These are phyloP conservation scores for Hortaea werneckii DNA, from an alignment of 2,329 filamentous ascomycete species.

Conservation along the genomic window DNA sequence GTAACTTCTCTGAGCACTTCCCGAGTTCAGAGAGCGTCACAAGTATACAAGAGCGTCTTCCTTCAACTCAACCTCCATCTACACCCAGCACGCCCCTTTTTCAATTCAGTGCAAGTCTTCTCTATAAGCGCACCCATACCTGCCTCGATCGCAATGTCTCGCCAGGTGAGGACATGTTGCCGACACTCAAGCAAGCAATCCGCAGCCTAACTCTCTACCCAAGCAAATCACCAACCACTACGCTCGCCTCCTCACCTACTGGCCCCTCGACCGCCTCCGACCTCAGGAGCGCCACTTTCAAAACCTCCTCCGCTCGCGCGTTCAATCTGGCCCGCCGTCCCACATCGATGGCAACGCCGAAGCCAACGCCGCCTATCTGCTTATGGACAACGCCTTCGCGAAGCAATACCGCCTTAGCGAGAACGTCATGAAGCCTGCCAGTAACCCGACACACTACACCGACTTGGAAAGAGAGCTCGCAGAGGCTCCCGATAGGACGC, in stretches of 20 bases:
- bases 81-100: too few species aligned
- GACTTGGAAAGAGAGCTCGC: slow-evolving; percentile 43
- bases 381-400: slow-evolving; percentile 50
- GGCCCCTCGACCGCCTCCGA: slow-evolving; percentile 42
- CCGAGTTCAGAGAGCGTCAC: too few species aligned
- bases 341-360: slow-evolving; percentile 31
- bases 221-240: slow-evolving; percentile 37
- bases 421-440: slow-evolving; percentile 39
- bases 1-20: too few species aligned
- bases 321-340: slow-evolving; percentile 11
- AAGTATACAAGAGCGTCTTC: too few species aligned
- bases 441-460: slow-evolving; percentile 43
- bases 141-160: slow-evolving; percentile 13
- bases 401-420: slow-evolving; percentile 40
- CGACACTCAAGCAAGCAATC: not conserved
- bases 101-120: not conserved
- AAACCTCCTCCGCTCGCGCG: slow-evolving; percentile 32
- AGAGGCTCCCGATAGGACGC: slow-evolving; percentile 41
- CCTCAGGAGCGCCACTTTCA: slow-evolving; percentile 39
- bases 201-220: not conserved
- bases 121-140: not conserved
- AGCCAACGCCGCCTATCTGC: slow-evolving; percentile 48
- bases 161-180: slow-evolving; percentile 9
- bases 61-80: too few species aligned
- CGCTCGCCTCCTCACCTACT: slow-evolving; percentile 38